Evolutionary conservation across 140 eudicot species (phyloP), one percentile per base, ranked within the genome.

Genomic region (Oenanthe javanica): DNA sequence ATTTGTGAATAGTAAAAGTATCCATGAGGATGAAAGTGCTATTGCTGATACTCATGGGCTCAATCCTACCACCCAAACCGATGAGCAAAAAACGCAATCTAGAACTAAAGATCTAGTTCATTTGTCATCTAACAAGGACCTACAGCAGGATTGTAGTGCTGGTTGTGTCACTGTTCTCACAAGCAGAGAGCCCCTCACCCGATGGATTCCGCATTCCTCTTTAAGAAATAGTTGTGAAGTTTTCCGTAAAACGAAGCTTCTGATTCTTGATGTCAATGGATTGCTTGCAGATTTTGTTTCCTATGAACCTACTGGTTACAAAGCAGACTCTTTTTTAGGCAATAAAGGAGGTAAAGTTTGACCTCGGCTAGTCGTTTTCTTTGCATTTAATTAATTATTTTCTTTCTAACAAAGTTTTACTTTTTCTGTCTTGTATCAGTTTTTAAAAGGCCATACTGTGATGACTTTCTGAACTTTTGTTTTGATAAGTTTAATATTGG

Each of bases 391-490:
- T 48, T 27, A 2, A 27, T 67, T 67, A 64, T 66, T 23, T 66
- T 77, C 69, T 80, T 23, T 81, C 46, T 46, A n/a, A 54, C 46
- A 47, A 76, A 23, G 27, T 75, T 78, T 2, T 66, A 9, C 40
- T 23, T 54, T 88, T 45, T 59, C 61, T 76, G 6, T 55, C 75
- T 63, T 78, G 19, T 82, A 55, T 89, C 96, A 94, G 98, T 92
- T 77, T 94, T 85, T 80, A 94, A 90, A 83, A 90, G 98, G 85
- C 98, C 98, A 9, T 83, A 82, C 77, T 90, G 96, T 86, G 94
- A 91, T 49, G 98, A 94, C 72, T 94, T 94, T 78, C 81, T 90
- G 83, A 78, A 82, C 69, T 92, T 92, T 81, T 89, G 93, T 85
- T 87, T 92, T 67, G 89, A 87, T 82, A 85, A 75, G 77, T 94